These are phyloP conservation scores for Ambrosiella beaveri DNA, from an alignment of 2,329 filamentous ascomycete species.

Conservation along the genomic window DNA sequence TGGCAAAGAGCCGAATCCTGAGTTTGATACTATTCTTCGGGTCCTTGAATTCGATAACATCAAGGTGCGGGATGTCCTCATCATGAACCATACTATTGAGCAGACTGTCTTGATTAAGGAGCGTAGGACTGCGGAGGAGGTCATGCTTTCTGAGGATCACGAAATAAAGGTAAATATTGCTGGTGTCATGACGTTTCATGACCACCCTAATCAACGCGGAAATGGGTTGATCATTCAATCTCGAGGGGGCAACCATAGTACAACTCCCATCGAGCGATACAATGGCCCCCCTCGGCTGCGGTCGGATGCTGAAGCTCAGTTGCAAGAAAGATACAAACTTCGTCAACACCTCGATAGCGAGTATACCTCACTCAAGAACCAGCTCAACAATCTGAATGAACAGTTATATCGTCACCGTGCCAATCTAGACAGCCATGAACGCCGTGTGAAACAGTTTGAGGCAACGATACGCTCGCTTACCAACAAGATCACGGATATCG, in stretches of 20 bases:
- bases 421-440: constrained; percentile 23
- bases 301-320: constrained; percentile 53
- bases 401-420: constrained; percentile 31
- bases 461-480: constrained; percentile 20
- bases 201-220: constrained; percentile 29
- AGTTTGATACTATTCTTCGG: constrained; percentile 62
- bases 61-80: constrained; percentile 59
- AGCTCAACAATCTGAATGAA: constrained; percentile 28
- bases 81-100: constrained; percentile 71
- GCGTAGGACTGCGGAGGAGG: constrained; percentile 45
- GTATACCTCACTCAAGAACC: constrained; percentile 33
- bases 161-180: constrained; percentile 40
- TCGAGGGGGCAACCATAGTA: constrained; percentile 58
- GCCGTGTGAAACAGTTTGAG: background rate
- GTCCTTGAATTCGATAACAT: constrained; percentile 69
- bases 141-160: constrained; percentile 49
- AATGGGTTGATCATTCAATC: constrained; percentile 34
- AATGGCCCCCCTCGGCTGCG: constrained; percentile 53
- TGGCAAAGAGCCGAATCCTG: constrained; percentile 54
- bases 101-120: constrained; percentile 64
- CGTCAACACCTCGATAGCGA: constrained; percentile 38
- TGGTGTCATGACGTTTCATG: constrained; percentile 52
- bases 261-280: constrained; percentile 28
- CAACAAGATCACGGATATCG: constrained; percentile 26
- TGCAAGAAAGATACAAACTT: constrained; percentile 33